Conservation (phyloP, 225 moss, liverwort and hornwort genomes). For the Neckera pumila region DNA sequence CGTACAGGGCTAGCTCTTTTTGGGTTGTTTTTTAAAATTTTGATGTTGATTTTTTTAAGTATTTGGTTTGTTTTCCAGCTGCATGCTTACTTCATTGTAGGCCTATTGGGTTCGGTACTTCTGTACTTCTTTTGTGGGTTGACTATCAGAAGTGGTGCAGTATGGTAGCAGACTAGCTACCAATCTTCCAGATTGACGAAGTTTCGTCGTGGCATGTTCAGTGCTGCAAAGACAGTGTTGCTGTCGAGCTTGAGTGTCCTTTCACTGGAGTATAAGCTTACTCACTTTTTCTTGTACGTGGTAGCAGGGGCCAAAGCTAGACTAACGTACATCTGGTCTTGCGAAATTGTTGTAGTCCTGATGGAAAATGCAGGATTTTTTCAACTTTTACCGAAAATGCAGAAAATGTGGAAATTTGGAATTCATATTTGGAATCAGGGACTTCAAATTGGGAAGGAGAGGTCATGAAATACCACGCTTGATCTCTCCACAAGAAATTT, state of each 20-base stretch:
- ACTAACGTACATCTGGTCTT: neutral
- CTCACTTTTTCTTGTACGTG: neutral
- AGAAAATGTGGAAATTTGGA: neutral
- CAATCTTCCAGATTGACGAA: neutral
- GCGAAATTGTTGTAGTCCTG: too few species aligned
- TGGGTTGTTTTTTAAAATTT: too few species aligned
- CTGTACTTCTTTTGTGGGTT: neutral
- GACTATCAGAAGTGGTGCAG: neutral
- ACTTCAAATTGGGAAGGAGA: fast-evolving
- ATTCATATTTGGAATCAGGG: neutral
- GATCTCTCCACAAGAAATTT: neutral
- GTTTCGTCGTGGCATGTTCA: neutral
- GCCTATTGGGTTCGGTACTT: neutral
- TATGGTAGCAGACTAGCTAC: neutral
- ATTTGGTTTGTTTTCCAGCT: neutral
- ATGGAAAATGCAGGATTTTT: neutral
- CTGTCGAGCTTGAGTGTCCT: neutral
- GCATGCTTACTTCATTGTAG: neutral
- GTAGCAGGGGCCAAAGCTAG: neutral
- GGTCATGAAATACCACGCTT: neutral
- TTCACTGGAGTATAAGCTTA: neutral
- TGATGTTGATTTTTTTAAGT: neutral
- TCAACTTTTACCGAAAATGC: fast-evolving
- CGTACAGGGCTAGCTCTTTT: neutral
- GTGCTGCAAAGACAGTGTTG: neutral